Conservation (phyloP, 225 moss, liverwort and hornwort genomes). For the Ulota crispa region DNA sequence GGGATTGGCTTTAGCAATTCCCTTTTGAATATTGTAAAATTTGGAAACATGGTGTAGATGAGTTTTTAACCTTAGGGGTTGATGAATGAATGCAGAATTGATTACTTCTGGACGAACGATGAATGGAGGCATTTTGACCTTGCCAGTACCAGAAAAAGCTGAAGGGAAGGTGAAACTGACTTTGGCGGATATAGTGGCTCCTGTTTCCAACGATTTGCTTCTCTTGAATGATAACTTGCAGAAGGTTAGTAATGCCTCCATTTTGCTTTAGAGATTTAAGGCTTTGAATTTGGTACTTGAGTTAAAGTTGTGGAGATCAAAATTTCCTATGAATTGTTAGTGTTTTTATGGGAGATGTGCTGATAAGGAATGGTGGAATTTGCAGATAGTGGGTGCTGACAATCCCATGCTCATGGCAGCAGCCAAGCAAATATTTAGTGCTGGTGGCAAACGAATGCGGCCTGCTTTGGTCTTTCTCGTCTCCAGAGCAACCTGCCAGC, state of each 20-base stretch:
- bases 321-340: background rate
- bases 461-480: slow-evolving; percentile 86
- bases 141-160: slow-evolving; percentile 13
- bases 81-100: slow-evolving; percentile 38
- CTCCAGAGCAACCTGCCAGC: slow-evolving; percentile 75
- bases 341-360: background rate
- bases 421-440: slow-evolving; percentile 88
- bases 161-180: slow-evolving; percentile 32
- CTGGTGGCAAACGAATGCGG: slow-evolving; percentile 88
- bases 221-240: slow-evolving; percentile 57
- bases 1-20: no score
- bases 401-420: slow-evolving; percentile 84
- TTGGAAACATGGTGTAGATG: background rate
- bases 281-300: no score
- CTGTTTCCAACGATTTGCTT: slow-evolving; percentile 53
- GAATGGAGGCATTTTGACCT: slow-evolving; percentile 11
- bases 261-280: background rate
- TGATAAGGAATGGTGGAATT: background rate
- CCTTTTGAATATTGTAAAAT: background rate
- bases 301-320: no score
- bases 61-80: background rate
- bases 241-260: slow-evolving; percentile 24
- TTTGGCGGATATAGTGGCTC: slow-evolving; percentile 45
- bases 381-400: slow-evolving; percentile 85
- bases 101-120: slow-evolving; percentile 30